Conservation (phyloP, 2,329 filamentous ascomycete species). For the Beauveria australis region DNA sequence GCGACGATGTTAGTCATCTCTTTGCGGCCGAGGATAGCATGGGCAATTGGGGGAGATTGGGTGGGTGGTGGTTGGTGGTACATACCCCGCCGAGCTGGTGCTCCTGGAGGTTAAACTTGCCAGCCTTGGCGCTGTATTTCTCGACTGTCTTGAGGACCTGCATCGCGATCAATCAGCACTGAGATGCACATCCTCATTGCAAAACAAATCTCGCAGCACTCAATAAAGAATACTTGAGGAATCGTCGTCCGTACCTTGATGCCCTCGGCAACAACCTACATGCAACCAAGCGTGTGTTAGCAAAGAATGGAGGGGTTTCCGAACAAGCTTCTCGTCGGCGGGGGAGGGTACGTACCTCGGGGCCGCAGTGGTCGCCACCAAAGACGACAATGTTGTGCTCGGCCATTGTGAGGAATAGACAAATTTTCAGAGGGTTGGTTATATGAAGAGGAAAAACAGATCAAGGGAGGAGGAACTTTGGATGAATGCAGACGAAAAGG, state of each 20-base stretch:
- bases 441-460: no score
- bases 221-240: no score
- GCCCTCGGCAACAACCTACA: conserved; percentile 68
- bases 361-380: conserved; percentile 76
- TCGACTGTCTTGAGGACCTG: conserved; percentile 78
- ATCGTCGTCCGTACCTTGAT: conserved; percentile 56
- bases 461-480: no score
- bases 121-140: conserved; percentile 57
- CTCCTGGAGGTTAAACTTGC: conserved; percentile 81
- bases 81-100: conserved; percentile 87
- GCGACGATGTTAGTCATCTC: no score
- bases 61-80: conserved; percentile 17
- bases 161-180: not conserved
- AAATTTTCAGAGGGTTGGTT: no score
- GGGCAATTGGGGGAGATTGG: not conserved
- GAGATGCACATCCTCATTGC: no score
- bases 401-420: conserved; percentile 40
- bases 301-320: not conserved
- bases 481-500: no score
- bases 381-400: conserved; percentile 74
- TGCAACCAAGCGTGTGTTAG: not conserved
- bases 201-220: no score
- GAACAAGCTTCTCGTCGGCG: not conserved
- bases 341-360: conserved; percentile 50
- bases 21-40: not conserved